Percentiles rank a stretch among this genome's conserved stretches.
phyloP scores from a whole-genome alignment of 108 stramenopile species.

The Cyclotella choctawhatcheeana region DNA sequence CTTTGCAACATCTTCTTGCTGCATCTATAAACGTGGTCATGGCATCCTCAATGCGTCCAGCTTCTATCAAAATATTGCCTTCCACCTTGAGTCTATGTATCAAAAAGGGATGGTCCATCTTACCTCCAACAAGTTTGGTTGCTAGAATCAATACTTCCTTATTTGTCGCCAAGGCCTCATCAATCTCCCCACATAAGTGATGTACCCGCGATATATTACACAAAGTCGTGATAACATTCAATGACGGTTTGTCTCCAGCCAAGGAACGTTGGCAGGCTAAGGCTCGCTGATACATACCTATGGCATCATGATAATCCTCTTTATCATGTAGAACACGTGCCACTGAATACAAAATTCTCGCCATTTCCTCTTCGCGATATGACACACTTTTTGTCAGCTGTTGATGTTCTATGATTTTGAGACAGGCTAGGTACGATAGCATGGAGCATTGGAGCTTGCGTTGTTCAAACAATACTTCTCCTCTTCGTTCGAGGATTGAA shows the following conservation, averaged over 20 bases:
- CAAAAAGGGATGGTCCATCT: constrained; percentile 56
- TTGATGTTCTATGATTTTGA: constrained; percentile 51
- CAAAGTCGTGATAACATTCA: constrained; percentile 49
- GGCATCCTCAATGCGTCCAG: constrained; percentile 50
- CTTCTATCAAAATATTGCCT: constrained; percentile 53
- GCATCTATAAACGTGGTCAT: constrained; percentile 54
- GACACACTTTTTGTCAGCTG: constrained; percentile 31
- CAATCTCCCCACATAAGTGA: constrained; percentile 51
- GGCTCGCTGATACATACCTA: constrained; percentile 53
- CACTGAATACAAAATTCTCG: constrained; percentile 46
- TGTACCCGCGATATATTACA: constrained; percentile 55
- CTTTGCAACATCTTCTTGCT: constrained; percentile 41
- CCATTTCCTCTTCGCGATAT: constrained; percentile 34
- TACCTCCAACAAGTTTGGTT: constrained; percentile 21
- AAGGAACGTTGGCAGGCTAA: constrained; percentile 31
- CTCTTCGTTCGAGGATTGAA: constrained; percentile 43
- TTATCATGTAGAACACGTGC: constrained; percentile 56
- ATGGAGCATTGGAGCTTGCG: constrained; percentile 50
- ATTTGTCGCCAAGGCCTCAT: constrained; percentile 44
- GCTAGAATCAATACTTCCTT: constrained; percentile 39
- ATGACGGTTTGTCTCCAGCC: constrained; percentile 17
- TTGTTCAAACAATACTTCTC: constrained; percentile 46
- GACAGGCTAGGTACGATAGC: constrained; percentile 53
- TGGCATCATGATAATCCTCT: constrained; percentile 56
- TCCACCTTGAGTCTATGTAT: constrained; percentile 43